These are phyloP conservation scores for Cystobasidium ongulense DNA, from an alignment of 768 basidiomycete species.

Conservation along the genomic window DNA sequence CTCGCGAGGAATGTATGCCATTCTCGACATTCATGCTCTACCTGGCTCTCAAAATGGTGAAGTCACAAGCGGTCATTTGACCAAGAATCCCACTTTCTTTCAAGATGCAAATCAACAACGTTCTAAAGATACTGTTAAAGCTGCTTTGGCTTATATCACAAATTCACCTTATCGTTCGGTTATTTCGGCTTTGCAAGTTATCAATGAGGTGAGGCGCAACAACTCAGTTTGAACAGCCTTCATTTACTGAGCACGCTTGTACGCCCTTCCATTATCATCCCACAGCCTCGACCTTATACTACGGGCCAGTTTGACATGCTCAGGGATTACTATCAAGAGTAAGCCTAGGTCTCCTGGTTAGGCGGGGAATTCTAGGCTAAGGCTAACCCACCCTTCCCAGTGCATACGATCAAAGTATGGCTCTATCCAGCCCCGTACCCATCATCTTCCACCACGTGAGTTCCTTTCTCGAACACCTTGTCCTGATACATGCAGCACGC, in stretches of 20 bases:
- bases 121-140: constrained; percentile 34
- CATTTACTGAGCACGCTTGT: neutral
- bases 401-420: constrained; percentile 13
- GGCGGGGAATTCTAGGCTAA: neutral
- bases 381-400: neutral
- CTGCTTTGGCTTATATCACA: constrained; percentile 38
- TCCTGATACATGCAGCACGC: neutral
- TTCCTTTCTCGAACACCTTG: neutral
- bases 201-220: constrained; percentile 28
- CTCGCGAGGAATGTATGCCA: constrained; percentile 39
- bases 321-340: constrained; percentile 12
- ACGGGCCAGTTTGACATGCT: constrained; percentile 15
- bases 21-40: constrained; percentile 39
- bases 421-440: neutral
- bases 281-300: constrained; percentile 34
- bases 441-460: constrained; percentile 24
- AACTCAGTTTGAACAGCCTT: neutral
- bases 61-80: constrained; percentile 20
- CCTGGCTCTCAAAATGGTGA: constrained; percentile 43
- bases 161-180: constrained; percentile 40
- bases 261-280: neutral
- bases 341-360: neutral
- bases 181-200: constrained; percentile 37
- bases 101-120: constrained; percentile 34
- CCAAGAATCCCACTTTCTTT: constrained; percentile 31